Conservation (phyloP, 2,329 filamentous ascomycete species). For the Fusarium caatingaense region DNA sequence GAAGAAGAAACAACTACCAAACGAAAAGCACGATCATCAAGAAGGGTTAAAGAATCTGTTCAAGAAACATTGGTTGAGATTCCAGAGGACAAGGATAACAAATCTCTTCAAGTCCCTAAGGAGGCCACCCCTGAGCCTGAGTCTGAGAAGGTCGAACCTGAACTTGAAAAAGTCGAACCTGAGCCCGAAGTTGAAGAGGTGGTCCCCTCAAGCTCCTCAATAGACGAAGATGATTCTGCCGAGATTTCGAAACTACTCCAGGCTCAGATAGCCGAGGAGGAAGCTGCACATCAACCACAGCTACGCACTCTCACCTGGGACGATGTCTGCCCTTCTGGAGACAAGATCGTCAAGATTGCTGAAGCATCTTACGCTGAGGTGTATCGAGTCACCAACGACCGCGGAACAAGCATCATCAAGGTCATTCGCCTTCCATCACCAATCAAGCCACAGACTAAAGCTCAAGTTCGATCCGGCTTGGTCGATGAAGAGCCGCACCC, state of each 20-base stretch:
- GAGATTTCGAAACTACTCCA: constrained; percentile 7
- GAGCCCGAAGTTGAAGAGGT: constrained; percentile 6
- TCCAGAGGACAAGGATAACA: constrained; percentile 6
- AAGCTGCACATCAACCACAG: constrained; percentile 41
- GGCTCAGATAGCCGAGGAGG: constrained; percentile 28
- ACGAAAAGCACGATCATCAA: constrained; percentile 30
- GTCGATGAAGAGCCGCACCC: constrained; percentile 70
- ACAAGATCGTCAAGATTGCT: constrained; percentile 71
- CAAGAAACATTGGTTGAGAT: constrained; percentile 26
- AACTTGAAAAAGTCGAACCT: constrained; percentile 6
- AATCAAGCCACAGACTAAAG: constrained; percentile 67
- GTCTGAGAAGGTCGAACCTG: background rate
- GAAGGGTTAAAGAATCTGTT: constrained; percentile 5
- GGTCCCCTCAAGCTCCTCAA: background rate
- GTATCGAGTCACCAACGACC: constrained; percentile 69
- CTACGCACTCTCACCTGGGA: constrained; percentile 65
- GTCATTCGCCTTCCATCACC: constrained; percentile 69
- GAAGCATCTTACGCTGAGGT: constrained; percentile 76
- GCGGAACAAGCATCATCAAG: constrained; percentile 73
- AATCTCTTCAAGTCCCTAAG: background rate
- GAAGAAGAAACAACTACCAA: constrained; percentile 30
- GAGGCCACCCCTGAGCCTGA: constrained; percentile 1
- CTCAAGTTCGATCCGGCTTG: constrained; percentile 64
- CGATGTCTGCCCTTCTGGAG: constrained; percentile 65
- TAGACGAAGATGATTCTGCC: constrained; percentile 6